Percentiles rank a stretch among this genome's conserved stretches.
Evolutionary conservation across 2,329 filamentous ascomycete species (phyloP).

Genomic region (Botrytis aclada): DNA sequence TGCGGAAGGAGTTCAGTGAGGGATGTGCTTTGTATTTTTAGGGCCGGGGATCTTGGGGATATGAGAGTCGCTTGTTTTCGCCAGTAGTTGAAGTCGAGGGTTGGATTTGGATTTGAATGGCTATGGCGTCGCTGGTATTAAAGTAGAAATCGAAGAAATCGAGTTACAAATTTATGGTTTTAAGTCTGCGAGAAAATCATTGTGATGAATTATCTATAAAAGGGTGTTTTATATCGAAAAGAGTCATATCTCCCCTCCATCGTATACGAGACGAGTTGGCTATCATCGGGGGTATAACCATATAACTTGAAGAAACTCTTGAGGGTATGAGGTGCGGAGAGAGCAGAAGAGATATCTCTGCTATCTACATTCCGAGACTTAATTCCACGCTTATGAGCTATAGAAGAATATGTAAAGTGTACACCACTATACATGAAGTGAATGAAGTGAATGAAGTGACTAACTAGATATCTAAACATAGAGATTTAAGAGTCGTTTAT

Average conservation of each 20-base stretch:
- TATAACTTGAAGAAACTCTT: neutral
- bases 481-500: neutral
- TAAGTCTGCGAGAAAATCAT: neutral
- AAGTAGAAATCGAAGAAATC: neutral
- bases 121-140: neutral
- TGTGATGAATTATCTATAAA: neutral
- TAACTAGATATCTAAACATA: neutral
- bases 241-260: neutral
- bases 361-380: neutral
- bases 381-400: neutral
- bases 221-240: neutral
- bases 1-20: neutral
- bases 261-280: rapidly evolving
- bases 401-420: neutral
- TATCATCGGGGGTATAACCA: neutral
- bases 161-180: neutral
- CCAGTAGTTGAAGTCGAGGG: neutral
- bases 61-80: rapidly evolving
- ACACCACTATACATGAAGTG: neutral
- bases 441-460: neutral
- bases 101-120: neutral
- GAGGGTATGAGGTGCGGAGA: neutral
- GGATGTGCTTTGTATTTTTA: neutral
- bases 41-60: neutral
- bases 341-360: neutral